These are phyloP conservation scores for Dactylis glomerata DNA, from an alignment of 176 grass and related monocot species.

Conservation along the genomic window DNA sequence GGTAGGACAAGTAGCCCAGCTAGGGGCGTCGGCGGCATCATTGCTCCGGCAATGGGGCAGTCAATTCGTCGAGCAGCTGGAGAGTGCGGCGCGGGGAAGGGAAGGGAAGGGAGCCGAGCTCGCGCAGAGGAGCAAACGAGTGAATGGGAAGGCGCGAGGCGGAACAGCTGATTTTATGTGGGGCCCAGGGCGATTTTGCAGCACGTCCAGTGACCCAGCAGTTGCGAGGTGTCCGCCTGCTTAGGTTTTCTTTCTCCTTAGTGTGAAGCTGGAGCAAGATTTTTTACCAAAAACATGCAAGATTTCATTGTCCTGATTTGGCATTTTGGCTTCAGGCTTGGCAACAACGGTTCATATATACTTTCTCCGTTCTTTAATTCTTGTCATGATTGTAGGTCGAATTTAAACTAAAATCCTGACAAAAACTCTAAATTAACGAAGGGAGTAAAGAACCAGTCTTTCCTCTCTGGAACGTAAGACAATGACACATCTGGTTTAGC, in stretches of 20 bases:
- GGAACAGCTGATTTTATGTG: background rate
- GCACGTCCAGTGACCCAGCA: background rate
- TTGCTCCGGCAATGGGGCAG: background rate
- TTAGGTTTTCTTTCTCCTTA: background rate
- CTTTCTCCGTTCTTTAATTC: too few relatives aligned
- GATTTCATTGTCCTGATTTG: background rate
- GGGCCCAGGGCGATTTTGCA: background rate
- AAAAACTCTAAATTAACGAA: too few relatives aligned
- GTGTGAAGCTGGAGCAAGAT: background rate
- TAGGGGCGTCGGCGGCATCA: background rate
- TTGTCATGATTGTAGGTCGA: too few relatives aligned
- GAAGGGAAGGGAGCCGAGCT: background rate
- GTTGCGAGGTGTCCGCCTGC: background rate
- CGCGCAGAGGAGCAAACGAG: background rate
- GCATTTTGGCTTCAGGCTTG: background rate
- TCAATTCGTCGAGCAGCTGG: conserved; percentile 42
- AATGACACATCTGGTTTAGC: too few relatives aligned
- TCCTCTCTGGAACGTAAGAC: too few relatives aligned
- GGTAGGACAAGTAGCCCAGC: background rate
- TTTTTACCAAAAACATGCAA: background rate
- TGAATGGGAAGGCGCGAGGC: conserved; percentile 7
- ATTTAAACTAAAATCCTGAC: too few relatives aligned
- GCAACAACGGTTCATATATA: too few relatives aligned
- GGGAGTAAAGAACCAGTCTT: too few relatives aligned
- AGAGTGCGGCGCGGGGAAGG: background rate